phyloP scores from a whole-genome alignment of 78 protist species.

The Diacronema lutheri region DNA sequence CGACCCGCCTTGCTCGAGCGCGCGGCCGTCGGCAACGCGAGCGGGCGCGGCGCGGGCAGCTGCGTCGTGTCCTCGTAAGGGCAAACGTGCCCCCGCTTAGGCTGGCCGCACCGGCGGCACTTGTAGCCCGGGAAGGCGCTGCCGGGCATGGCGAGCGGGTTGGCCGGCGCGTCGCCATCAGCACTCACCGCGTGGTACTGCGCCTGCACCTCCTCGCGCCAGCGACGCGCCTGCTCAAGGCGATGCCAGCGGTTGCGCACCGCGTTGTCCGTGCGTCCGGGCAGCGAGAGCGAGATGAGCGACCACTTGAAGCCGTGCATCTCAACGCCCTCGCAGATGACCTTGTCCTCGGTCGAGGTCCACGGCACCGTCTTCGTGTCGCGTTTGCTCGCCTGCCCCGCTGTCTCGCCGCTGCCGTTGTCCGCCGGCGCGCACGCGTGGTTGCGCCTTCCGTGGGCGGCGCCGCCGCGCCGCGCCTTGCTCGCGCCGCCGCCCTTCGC shows the following conservation, averaged over 20 bases:
- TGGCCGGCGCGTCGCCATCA: no score
- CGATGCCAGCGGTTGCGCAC: slow-evolving; percentile 20
- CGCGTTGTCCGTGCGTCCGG: slow-evolving; percentile 15
- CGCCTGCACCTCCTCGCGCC: not conserved
- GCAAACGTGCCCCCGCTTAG: slow-evolving; percentile 26
- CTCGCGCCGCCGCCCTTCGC: no score
- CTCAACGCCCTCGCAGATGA: not conserved
- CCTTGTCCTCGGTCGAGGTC: not conserved
- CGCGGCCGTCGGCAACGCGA: no score
- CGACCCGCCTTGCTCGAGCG: no score
- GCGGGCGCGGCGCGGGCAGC: no score
- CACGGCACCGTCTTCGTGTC: not conserved
- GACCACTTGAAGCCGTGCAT: not conserved
- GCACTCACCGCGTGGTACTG: no score
- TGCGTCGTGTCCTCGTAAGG: not conserved
- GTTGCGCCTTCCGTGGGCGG: no score
- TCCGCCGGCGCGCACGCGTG: no score
- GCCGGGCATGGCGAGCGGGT: no score
- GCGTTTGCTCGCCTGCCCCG: no score
- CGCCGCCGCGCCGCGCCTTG: no score
- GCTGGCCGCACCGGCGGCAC: slow-evolving; percentile 23
- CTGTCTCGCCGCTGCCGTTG: no score
- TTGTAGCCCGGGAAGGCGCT: not conserved
- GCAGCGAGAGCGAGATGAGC: not conserved
- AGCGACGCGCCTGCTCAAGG: not conserved